Conservation (phyloP, 2,329 filamentous ascomycete species). For the Clarireedia monteithiana region DNA sequence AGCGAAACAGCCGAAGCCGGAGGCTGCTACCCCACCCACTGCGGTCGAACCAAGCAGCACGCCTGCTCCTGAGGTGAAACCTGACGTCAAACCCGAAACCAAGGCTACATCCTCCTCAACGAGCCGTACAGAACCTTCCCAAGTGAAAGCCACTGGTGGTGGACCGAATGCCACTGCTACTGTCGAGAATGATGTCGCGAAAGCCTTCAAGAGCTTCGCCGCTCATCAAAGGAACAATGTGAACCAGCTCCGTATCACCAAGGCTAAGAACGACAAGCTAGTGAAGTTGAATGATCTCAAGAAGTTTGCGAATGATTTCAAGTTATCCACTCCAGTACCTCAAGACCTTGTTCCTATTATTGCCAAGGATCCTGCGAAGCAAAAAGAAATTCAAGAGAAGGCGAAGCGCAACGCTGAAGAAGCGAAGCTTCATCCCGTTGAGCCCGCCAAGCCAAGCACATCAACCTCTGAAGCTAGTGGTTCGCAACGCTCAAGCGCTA, state of each 20-base stretch:
- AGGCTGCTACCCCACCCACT: slow-evolving; percentile 25
- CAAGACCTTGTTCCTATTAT: slow-evolving; percentile 89
- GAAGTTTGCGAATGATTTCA: slow-evolving; percentile 92
- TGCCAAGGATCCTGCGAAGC: slow-evolving; percentile 92
- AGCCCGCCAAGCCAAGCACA: slow-evolving; percentile 35
- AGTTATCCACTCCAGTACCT: slow-evolving; percentile 86
- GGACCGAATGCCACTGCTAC: slow-evolving; percentile 49
- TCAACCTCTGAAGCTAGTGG: slow-evolving; percentile 39
- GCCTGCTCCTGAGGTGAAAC: slow-evolving; percentile 21
- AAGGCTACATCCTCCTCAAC: slow-evolving; percentile 27
- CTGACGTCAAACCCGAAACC: slow-evolving; percentile 6
- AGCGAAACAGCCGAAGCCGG: slow-evolving; percentile 19
- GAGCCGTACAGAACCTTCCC: slow-evolving; percentile 27
- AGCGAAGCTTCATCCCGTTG: slow-evolving; percentile 37
- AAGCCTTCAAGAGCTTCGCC: slow-evolving; percentile 58
- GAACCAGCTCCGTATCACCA: slow-evolving; percentile 48
- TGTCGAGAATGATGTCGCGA: slow-evolving; percentile 54
- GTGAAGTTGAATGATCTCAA: slow-evolving; percentile 90
- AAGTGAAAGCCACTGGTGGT: slow-evolving; percentile 24
- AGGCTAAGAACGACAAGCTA: slow-evolving; percentile 70
- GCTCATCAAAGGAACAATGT: slow-evolving; percentile 46
- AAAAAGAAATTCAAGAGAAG: slow-evolving; percentile 86
- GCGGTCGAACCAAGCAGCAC: slow-evolving; percentile 22
- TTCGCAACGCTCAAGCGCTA: slow-evolving; percentile 33
- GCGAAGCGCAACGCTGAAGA: slow-evolving; percentile 69